Percentiles rank a stretch among this genome's conserved stretches.
Evolutionary conservation across 257 asterid species (phyloP).

Genomic region (Thymus mandschuricus): DNA sequence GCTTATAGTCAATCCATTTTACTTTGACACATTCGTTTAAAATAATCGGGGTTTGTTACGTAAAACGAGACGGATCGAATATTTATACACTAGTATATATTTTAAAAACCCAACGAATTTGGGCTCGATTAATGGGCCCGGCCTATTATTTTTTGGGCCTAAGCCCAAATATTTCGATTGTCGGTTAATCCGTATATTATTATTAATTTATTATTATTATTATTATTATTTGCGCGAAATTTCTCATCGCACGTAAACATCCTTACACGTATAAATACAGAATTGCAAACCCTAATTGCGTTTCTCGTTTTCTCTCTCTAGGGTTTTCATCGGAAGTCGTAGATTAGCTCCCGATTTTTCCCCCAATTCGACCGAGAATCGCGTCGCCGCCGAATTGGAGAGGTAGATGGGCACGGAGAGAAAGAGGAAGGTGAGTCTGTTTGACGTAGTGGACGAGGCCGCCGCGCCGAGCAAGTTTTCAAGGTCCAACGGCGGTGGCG

Average conservation of each 20-base stretch:
- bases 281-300: slow-evolving; percentile 35
- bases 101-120: no score
- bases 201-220: no score
- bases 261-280: slow-evolving; percentile 11
- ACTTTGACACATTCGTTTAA: no score
- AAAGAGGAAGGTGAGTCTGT: slow-evolving; percentile 93
- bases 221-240: not conserved
- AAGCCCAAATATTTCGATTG: slow-evolving; percentile 8
- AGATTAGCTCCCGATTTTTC: slow-evolving; percentile 24
- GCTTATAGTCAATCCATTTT: no score
- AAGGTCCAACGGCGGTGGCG: slow-evolving; percentile 50
- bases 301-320: slow-evolving; percentile 21
- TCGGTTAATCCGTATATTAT: not conserved
- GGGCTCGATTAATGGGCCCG: no score
- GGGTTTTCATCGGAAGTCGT: slow-evolving; percentile 34
- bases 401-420: slow-evolving; percentile 88
- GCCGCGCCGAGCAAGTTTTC: slow-evolving; percentile 53
- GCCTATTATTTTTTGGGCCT: slow-evolving; percentile 6
- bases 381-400: slow-evolving; percentile 6
- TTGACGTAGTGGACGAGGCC: slow-evolving; percentile 88
- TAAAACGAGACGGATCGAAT: no score
- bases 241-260: not conserved
- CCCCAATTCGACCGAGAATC: slow-evolving; percentile 25
- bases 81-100: no score
- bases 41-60: no score